phyloP scores from a whole-genome alignment of 148 eudicot genomes.

The Chenopodium album region DNA sequence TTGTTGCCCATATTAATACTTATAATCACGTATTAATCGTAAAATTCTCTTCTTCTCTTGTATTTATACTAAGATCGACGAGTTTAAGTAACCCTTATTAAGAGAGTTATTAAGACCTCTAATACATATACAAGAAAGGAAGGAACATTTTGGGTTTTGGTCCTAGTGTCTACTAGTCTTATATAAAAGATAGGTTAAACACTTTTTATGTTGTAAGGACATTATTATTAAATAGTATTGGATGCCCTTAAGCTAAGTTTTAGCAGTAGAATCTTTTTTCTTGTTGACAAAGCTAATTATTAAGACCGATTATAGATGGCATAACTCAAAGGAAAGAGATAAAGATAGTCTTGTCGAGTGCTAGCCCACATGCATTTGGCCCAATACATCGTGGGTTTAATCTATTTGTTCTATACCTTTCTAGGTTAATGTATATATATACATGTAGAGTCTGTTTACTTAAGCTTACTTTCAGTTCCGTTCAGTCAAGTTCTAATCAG shows the following conservation, averaged over 20 bases:
- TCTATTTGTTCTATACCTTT: neutral
- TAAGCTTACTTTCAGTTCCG: no score
- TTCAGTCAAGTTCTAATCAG: no score
- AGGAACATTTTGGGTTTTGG: conserved; percentile 13
- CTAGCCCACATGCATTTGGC: neutral
- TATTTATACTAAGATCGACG: neutral
- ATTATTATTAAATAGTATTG: neutral
- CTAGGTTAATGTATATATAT: no score
- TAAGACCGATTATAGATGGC: neutral
- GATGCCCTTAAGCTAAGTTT: neutral
- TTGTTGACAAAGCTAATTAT: conserved; percentile 12
- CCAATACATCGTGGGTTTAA: neutral
- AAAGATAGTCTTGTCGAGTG: neutral
- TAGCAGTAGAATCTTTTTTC: conserved; percentile 7
- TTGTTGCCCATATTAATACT: neutral
- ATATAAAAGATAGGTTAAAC: neutral
- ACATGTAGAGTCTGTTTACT: no score
- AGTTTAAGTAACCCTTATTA: neutral
- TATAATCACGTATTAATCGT: neutral
- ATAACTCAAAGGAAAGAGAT: neutral
- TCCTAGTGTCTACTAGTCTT: conserved; percentile 3
- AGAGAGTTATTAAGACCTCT: neutral
- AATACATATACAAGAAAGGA: conserved; percentile 1
- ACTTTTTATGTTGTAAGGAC: conserved; percentile 3
- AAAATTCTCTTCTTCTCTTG: neutral